phyloP scores from a whole-genome alignment of 495 filamentous ascomycete species.

The Amorphotheca resinae region DNA sequence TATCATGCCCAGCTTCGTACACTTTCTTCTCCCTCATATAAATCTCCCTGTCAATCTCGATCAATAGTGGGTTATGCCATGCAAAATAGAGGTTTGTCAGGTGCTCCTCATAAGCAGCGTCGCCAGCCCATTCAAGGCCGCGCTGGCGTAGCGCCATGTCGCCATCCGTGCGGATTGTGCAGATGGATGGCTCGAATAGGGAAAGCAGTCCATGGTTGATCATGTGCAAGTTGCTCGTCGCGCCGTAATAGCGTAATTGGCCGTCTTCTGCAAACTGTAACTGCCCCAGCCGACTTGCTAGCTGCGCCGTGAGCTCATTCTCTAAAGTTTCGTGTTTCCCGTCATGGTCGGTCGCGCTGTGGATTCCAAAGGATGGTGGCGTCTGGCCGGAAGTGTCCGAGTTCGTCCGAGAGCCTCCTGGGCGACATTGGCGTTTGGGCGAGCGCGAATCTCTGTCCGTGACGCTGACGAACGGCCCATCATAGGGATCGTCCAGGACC shows the following conservation, averaged over 20 bases:
- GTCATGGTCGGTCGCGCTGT: no score
- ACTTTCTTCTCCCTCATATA: conserved; percentile 21
- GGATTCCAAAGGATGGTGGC: no score
- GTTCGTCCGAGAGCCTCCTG: no score
- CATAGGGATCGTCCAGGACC: no score
- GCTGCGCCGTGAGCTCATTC: not conserved
- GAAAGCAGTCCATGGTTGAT: not conserved
- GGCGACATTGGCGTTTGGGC: no score
- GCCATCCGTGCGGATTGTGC: conserved; percentile 31
- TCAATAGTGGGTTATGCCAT: conserved; percentile 38
- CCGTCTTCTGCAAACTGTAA: not conserved
- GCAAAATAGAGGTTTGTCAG: conserved; percentile 38
- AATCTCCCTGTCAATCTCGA: conserved; percentile 39
- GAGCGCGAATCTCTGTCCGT: no score
- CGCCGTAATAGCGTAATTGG: not conserved
- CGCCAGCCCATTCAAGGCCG: conserved; percentile 31
- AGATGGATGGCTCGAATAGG: no score
- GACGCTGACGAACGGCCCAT: no score
- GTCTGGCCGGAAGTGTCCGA: no score
- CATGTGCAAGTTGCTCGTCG: not conserved
- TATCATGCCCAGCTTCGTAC: conserved; percentile 19
- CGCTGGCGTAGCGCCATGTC: conserved; percentile 33
- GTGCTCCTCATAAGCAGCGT: conserved; percentile 33
- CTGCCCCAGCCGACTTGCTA: conserved; percentile 17
- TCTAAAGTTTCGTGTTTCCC: no score